Evolutionary conservation across 768 basidiomycete species (phyloP).

Genomic region (Austroboletus festivus): DNA sequence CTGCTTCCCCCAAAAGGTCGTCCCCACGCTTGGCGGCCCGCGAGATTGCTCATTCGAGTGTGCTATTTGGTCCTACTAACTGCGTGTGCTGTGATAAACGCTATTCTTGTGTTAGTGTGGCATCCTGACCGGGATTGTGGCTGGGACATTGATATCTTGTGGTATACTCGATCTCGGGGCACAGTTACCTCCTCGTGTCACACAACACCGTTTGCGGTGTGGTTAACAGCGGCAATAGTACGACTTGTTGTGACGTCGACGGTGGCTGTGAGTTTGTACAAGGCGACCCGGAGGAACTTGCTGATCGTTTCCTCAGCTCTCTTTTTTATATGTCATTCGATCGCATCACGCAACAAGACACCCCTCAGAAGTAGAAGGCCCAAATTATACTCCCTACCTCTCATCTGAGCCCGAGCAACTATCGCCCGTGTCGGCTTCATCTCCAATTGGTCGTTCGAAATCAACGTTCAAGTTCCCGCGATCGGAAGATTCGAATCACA

Average conservation of each 20-base stretch:
- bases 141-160: slow-evolving; percentile 65
- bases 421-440: slow-evolving; percentile 16
- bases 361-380: slow-evolving; percentile 9
- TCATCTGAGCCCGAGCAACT: slow-evolving; percentile 20
- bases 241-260: slow-evolving; percentile 52
- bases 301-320: slow-evolving; percentile 19
- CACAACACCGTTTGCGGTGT: slow-evolving; percentile 40
- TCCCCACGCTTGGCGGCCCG: slow-evolving; percentile 8
- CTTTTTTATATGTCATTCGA: slow-evolving; percentile 19
- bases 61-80: slow-evolving; percentile 47
- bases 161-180: slow-evolving; percentile 43
- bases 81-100: slow-evolving; percentile 51
- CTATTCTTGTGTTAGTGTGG: slow-evolving; percentile 56
- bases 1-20: slow-evolving; percentile 29
- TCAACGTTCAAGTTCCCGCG: slow-evolving; percentile 11
- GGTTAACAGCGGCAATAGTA: slow-evolving; percentile 51
- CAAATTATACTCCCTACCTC: slow-evolving; percentile 16
- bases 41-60: slow-evolving; percentile 34
- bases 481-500: slow-evolving; percentile 20
- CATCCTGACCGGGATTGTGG: slow-evolving; percentile 48
- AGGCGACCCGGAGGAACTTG: too few relatives aligned
- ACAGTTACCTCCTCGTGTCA: slow-evolving; percentile 17
- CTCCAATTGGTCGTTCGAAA: slow-evolving; percentile 11
- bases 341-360: slow-evolving; percentile 18
- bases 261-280: slow-evolving; percentile 49